phyloP scores from a whole-genome alignment of 202 grass and related monocot genomes.

The Schoenoplectus tabernaemontani region DNA sequence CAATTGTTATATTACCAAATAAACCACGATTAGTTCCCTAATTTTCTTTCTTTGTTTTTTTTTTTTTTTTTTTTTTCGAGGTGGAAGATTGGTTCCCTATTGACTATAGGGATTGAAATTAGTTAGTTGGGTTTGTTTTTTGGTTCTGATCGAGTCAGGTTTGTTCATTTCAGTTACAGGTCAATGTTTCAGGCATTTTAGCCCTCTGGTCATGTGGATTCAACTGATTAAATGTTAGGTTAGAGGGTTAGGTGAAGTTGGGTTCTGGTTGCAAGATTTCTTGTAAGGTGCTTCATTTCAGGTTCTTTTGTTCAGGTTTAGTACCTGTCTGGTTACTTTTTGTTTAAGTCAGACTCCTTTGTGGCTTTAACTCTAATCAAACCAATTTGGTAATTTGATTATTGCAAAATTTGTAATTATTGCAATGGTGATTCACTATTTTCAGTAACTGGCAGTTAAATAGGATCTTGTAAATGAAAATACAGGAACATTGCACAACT shows the following conservation, averaged over 20 bases:
- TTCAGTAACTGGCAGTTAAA: background rate
- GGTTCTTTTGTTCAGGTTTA: background rate
- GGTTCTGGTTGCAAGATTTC: background rate
- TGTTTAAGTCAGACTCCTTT: background rate
- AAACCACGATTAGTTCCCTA: background rate
- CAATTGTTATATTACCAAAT: background rate
- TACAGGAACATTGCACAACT: constrained; percentile 80
- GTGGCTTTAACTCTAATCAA: background rate
- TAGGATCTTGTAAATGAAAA: background rate
- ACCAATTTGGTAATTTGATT: background rate
- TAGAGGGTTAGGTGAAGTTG: background rate
- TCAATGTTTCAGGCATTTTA: background rate
- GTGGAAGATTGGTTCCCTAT: background rate
- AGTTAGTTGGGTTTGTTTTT: background rate
- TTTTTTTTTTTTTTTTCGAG: background rate
- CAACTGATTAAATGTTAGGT: background rate
- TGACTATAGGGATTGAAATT: background rate
- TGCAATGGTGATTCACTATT: background rate
- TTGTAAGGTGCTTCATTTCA: background rate
- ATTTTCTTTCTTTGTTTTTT: background rate
- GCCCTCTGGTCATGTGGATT: background rate
- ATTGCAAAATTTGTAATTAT: background rate
- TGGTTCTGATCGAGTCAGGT: background rate
- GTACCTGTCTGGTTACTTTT: background rate
- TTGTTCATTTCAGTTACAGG: background rate